Conservation (phyloP, 1,139 yeast species). For the Entelexis paramagnoliae region DNA sequence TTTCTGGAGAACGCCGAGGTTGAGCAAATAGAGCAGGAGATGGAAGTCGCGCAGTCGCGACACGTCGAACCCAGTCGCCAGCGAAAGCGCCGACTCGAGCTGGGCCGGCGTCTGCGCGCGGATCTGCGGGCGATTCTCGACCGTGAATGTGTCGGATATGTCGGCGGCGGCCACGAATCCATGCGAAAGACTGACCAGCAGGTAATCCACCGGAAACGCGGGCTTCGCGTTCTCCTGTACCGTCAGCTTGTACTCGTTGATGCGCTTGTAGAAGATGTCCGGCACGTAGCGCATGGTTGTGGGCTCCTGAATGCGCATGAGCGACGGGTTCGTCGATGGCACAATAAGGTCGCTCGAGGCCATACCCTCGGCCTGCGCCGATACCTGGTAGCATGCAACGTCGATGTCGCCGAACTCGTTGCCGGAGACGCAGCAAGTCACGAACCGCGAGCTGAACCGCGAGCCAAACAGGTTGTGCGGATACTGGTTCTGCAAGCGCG, state of each 20-base stretch:
- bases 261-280: slow-evolving; percentile 74
- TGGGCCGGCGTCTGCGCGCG: slow-evolving; percentile 56
- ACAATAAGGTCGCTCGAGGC: slow-evolving; percentile 75
- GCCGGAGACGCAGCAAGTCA: slow-evolving; percentile 87
- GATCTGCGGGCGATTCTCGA: slow-evolving; percentile 67
- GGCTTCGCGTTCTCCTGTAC: slow-evolving; percentile 90
- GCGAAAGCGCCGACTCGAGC: slow-evolving; percentile 36
- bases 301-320: slow-evolving; percentile 69
- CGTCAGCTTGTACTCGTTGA: slow-evolving; percentile 79
- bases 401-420: slow-evolving; percentile 81
- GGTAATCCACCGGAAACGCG: slow-evolving; percentile 88
- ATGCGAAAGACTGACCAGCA: slow-evolving; percentile 79
- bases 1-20: slow-evolving; percentile 43
- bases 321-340: slow-evolving; percentile 85
- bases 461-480: slow-evolving; percentile 49
- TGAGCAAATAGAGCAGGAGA: slow-evolving; percentile 47
- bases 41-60: slow-evolving; percentile 60
- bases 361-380: slow-evolving; percentile 77
- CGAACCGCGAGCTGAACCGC: slow-evolving; percentile 72
- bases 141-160: slow-evolving; percentile 43
- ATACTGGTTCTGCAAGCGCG: slow-evolving; percentile 55
- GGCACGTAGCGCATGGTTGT: slow-evolving; percentile 76
- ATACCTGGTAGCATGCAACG: slow-evolving; percentile 81
- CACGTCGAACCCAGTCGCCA: slow-evolving; percentile 26
- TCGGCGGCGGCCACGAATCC: slow-evolving; percentile 61